Base-by-base conservation (phyloP, 2,329 filamentous ascomycete genomes). In the Penicillium sp. region DNA sequence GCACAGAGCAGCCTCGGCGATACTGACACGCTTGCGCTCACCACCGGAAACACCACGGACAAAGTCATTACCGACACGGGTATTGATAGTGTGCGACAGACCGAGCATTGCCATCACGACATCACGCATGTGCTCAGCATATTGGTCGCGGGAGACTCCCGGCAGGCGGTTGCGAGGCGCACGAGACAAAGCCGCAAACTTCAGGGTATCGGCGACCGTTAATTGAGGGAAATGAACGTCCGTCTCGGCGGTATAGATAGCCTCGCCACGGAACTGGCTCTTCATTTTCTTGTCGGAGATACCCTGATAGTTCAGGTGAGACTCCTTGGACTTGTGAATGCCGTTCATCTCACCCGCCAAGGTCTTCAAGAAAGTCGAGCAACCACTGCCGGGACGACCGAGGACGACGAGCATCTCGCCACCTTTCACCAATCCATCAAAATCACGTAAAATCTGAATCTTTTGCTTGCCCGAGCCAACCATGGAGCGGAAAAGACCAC, bases 311-410 rank as follows among this genome's bases (percentile, higher is more conserved):
- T 93, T 92, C 62, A 94, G 77, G 41, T 84, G 76, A 0, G 85
- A 82, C 6, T 70, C 65, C 1, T 81, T 66, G 35, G 86, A 83
- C 33, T 92, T 74, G 51, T 76, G 77, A 55, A 93, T 83, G 45
- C 87, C 87, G 48, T 88, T 83, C 43, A 84, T 85, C 63, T 93
- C 85, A 48, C 87, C 86, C 5, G 85, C 77, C 47, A 93, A 76
- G 0, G 85, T 86, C 71, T 93, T 93, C 48, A 94, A 70, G 48
- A 93, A 81, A 2, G 87, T 93, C n/a, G 84, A 86, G 63, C 88
- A 94, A 40, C 68, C 68, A 40, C 63, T 42, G 34, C 70, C 70
- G 6, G 70, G 70, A 33, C 67, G 66, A 2, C 75, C 75, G 0
- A 78, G 65, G 1, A 78, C 75, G 8, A 77, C 66, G 35, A 77